phyloP scores from a whole-genome alignment of 2,329 filamentous ascomycete genomes.

The Claviceps cyperi region DNA sequence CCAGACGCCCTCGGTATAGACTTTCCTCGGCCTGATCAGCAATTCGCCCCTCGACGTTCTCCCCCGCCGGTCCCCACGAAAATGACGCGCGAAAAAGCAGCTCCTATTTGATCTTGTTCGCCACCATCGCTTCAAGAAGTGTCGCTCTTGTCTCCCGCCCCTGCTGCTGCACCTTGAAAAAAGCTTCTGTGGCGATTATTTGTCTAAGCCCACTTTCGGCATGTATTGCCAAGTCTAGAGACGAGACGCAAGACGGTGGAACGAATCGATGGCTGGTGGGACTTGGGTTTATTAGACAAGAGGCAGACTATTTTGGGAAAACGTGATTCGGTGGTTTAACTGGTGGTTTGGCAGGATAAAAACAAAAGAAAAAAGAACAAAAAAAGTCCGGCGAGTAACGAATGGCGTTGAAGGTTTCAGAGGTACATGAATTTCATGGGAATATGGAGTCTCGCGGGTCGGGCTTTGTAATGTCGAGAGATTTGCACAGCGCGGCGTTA shows the following conservation, averaged over 20 bases:
- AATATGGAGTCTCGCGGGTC: too few relatives aligned
- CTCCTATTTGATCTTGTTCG: constrained; percentile 5
- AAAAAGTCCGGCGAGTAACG: too few relatives aligned
- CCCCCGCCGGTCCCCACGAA: constrained; percentile 19
- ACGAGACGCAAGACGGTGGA: constrained; percentile 32
- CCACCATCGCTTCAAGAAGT: constrained; percentile 16
- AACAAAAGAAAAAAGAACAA: too few relatives aligned
- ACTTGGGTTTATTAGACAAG: constrained; percentile 33
- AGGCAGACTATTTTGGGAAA: constrained; percentile 21
- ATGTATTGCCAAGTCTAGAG: constrained; percentile 17
- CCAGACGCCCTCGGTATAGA: constrained; percentile 16
- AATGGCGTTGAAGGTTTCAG: too few relatives aligned
- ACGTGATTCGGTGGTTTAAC: neutral
- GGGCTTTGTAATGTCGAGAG: too few relatives aligned
- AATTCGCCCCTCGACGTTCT: constrained; percentile 13
- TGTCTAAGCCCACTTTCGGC: constrained; percentile 5
- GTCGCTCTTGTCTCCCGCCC: constrained; percentile 13
- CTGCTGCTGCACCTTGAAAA: constrained; percentile 7
- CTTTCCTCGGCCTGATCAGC: constrained; percentile 7
- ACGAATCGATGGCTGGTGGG: constrained; percentile 40
- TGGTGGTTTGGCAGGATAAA: neutral
- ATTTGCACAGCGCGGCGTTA: too few relatives aligned
- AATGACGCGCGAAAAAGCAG: constrained; percentile 12
- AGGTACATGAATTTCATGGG: too few relatives aligned
- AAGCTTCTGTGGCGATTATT: constrained; percentile 1